These are phyloP conservation scores for Eremochloa ophiuroides DNA, from an alignment of 176 grass and related monocot genomes.

Conservation along the genomic window DNA sequence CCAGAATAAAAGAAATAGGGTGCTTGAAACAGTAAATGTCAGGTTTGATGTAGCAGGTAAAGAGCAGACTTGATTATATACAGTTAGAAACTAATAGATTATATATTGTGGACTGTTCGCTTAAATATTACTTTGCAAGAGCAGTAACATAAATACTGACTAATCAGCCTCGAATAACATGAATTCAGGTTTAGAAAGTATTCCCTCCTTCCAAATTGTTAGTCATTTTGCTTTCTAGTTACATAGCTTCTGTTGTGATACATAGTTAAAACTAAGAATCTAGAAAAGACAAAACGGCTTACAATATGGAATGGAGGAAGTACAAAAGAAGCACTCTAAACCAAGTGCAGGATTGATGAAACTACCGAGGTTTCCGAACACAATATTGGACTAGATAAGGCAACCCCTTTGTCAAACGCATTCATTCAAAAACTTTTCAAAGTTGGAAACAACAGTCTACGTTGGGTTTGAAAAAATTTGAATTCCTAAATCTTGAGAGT, in stretches of 20 bases:
- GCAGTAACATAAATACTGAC: constrained; percentile 5
- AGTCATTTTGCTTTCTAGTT: neutral
- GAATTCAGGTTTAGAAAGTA: neutral
- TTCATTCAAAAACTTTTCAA: neutral
- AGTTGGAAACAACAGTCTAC: neutral
- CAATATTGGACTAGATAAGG: constrained; percentile 4
- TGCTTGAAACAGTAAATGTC: constrained; percentile 14
- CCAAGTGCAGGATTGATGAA: constrained; percentile 2
- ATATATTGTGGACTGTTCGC: neutral
- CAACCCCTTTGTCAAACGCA: neutral
- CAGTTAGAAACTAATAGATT: constrained; percentile 7
- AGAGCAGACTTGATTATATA: neutral
- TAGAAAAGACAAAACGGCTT: neutral
- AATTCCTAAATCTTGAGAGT: neutral
- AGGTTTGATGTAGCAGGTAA: neutral
- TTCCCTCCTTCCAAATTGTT: neutral
- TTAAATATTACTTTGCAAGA: neutral
- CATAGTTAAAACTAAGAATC: neutral
- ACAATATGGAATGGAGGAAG: neutral
- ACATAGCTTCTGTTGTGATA: neutral
- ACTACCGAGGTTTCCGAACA: neutral
- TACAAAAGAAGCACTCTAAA: neutral
- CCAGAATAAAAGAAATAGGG: constrained; percentile 8
- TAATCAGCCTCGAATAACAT: neutral
- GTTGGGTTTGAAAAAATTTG: neutral